A percentile compares a stretch with the other conserved stretches of the same genome.
These are phyloP conservation scores for Globisporangium orthogonon DNA, from an alignment of 352 stramenopile genomes.

Conservation along the genomic window DNA sequence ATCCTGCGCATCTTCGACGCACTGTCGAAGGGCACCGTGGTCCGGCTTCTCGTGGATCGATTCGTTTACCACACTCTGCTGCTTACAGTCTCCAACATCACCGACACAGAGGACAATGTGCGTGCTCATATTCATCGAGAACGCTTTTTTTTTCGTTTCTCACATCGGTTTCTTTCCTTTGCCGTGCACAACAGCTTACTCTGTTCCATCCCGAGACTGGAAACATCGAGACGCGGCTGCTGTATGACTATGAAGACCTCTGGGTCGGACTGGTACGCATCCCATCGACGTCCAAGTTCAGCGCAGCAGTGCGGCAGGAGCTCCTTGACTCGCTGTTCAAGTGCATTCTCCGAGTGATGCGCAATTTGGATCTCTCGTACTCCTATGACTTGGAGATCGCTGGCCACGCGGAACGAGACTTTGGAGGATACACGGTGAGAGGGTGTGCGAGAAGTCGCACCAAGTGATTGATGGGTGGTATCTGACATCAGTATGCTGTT, in stretches of 20 bases:
- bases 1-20: slow-evolving; percentile 38
- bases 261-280: slow-evolving; percentile 27
- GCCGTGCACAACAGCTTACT: slow-evolving; percentile 18
- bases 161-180: background rate
- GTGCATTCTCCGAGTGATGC: slow-evolving; percentile 35
- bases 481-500: background rate
- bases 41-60: slow-evolving; percentile 36
- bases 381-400: slow-evolving; percentile 44
- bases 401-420: slow-evolving; percentile 22
- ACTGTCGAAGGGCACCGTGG: slow-evolving; percentile 25
- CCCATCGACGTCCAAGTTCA: slow-evolving; percentile 1
- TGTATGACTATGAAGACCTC: slow-evolving; percentile 74
- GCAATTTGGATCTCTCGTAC: slow-evolving; percentile 62
- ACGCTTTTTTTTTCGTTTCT: background rate
- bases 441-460: background rate
- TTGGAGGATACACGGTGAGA: slow-evolving; percentile 51
- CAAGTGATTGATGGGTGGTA: background rate
- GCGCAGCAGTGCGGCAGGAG: slow-evolving; percentile 20
- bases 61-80: slow-evolving; percentile 57
- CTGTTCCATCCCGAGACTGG: slow-evolving; percentile 79
- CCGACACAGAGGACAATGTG: slow-evolving; percentile 22
- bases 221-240: slow-evolving; percentile 53
- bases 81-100: slow-evolving; percentile 61
- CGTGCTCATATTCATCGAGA: background rate
- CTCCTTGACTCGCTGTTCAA: slow-evolving; percentile 55